Conservation (phyloP, 345 rosid species). For the Melaleuca quinquenervia region DNA sequence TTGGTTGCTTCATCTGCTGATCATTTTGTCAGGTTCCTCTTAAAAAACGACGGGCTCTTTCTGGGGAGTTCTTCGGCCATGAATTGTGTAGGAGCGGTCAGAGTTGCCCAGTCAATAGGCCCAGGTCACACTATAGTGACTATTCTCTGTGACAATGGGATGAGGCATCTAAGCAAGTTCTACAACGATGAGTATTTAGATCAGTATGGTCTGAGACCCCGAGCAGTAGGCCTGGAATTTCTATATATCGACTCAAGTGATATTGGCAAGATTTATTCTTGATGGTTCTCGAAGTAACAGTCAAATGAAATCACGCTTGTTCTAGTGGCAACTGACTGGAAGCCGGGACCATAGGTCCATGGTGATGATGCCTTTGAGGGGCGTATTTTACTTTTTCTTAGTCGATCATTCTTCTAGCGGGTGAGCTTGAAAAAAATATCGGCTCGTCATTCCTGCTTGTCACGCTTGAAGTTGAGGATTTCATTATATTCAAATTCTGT, state of each 20-base stretch:
- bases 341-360: not conserved
- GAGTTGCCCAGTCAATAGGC: slow-evolving; percentile 68
- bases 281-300: not conserved
- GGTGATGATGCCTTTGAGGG: not conserved
- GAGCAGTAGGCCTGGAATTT: slow-evolving; percentile 60
- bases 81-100: slow-evolving; percentile 90
- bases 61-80: slow-evolving; percentile 96
- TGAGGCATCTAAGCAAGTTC: slow-evolving; percentile 94
- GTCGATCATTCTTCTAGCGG: not conserved
- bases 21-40: slow-evolving; percentile 45
- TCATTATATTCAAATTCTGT: not conserved
- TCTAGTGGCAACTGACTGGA: not conserved
- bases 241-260: slow-evolving; percentile 14
- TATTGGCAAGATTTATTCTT: not conserved
- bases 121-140: slow-evolving; percentile 90
- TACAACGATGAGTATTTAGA: slow-evolving; percentile 53
- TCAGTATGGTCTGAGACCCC: slow-evolving; percentile 53
- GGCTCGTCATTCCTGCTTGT: not conserved
- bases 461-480: not conserved
- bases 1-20: not conserved
- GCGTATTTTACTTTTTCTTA: not conserved
- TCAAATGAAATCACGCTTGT: not conserved
- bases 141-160: slow-evolving; percentile 85
- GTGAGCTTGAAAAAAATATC: not conserved
- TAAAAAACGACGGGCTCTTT: slow-evolving; percentile 89